Evolutionary conservation across 2,329 filamentous ascomycete species (phyloP), one percentile per base, ranked within the genome.

Genomic region (Magnaporthiopsis poae): DNA sequence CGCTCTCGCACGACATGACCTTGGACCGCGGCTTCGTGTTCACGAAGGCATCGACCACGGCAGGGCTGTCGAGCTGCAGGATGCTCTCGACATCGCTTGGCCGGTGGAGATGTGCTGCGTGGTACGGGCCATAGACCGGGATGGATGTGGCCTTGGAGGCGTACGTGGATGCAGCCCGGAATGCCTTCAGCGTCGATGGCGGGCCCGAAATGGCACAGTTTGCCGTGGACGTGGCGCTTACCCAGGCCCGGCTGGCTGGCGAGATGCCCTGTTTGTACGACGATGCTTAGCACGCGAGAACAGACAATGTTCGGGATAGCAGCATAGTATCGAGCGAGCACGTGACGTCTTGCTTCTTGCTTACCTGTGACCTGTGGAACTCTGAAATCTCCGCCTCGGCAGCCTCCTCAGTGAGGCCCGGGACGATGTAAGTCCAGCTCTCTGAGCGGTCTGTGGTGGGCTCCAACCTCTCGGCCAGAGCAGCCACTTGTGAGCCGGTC

Each of bases 381-480:
- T 80, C 78, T 61, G 75, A 77, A 12, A 90, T 78, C 18, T 80
- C 79, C 60, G 76, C 76, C 71, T 79, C 80, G 5, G 83, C 83
- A 27, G 82, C 78, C 52, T 79, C 74, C 69, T 86, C 82, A 61
- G 78, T 80, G 61, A 82, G 77, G 61, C 81, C 82, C n/a, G 86
- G 80, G 65, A 90, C 80, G 69, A 90, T 84, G 67, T 84, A 86
- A 9, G 88, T 88, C 88, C 88, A 91, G 72, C 84, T 84, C 69
- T 86, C 81, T 21, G 84, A 84, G 59, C 73, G 73, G n/a, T 77
- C 77, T 29, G 64, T 69, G 9, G 76, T 70, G 8, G 78, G 77
- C 69, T 72, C 76, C 59, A 84, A 73, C 69, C 76, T 75, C 69
- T 84, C 80, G 15, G 83, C 80, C 66, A 85, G 72, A 7, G 79